Percentiles rank a stretch among this genome's conserved stretches.
Conservation (phyloP, 75 land plant genomes). For the Gnetum montanum region DNA sequence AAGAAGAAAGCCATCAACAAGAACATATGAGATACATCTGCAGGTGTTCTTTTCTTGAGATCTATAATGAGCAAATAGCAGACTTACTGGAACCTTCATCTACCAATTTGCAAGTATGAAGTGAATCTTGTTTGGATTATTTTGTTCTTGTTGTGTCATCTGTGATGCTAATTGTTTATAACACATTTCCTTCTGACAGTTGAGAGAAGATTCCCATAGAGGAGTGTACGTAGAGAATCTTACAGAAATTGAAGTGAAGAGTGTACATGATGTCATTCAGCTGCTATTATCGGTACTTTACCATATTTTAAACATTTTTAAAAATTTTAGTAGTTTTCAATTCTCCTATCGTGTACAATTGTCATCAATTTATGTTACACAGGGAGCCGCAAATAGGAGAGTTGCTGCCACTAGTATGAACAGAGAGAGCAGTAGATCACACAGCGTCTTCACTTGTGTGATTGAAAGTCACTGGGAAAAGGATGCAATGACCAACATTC, state of each 20-base stretch:
- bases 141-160: neutral
- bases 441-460: slow-evolving; percentile 90
- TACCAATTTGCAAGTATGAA: slow-evolving; percentile 63
- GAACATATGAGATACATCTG: slow-evolving; percentile 69
- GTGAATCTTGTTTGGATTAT: neutral
- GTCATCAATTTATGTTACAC: neutral
- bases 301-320: neutral
- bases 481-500: slow-evolving; percentile 57
- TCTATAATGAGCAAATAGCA: slow-evolving; percentile 94
- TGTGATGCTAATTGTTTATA: neutral
- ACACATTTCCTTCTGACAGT: slow-evolving; percentile 17
- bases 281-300: slow-evolving; percentile 48
- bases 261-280: slow-evolving; percentile 48
- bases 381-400: slow-evolving; percentile 91
- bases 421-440: slow-evolving; percentile 93
- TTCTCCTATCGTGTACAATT: neutral
- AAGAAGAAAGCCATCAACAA: slow-evolving; percentile 70
- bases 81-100: slow-evolving; percentile 92
- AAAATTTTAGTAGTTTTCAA: neutral
- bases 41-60: slow-evolving; percentile 95
- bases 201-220: slow-evolving; percentile 74
- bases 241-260: slow-evolving; percentile 67
- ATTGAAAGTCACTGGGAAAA: slow-evolving; percentile 94
- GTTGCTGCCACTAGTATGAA: slow-evolving; percentile 99
- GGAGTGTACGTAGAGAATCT: slow-evolving; percentile 96